Evolutionary conservation across 208 protist species (phyloP).

Genomic region (Wallacemonas sp.): DNA sequence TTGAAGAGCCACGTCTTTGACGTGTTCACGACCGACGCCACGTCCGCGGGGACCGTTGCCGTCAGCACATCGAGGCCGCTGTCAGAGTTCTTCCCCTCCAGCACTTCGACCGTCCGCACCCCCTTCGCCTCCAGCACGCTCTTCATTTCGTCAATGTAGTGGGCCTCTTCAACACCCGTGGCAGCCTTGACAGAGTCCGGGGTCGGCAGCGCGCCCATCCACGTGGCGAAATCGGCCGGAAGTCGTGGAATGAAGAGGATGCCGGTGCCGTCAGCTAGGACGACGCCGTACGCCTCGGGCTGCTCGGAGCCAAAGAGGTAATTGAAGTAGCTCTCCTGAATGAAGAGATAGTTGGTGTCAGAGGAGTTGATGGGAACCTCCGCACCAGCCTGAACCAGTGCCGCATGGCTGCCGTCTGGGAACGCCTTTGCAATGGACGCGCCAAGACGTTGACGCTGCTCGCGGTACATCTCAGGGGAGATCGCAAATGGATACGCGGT

Average conservation of each 20-base stretch:
- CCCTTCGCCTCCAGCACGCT: conserved; percentile 36
- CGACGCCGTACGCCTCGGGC: conserved; percentile 76
- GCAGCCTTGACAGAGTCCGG: conserved; percentile 51
- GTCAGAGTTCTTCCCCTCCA: conserved; percentile 80
- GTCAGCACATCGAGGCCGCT: conserved; percentile 65
- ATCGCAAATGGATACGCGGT: conserved; percentile 73
- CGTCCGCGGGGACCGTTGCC: conserved; percentile 42
- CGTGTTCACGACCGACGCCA: conserved; percentile 16
- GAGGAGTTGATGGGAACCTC: conserved; percentile 90
- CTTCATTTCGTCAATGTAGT: conserved; percentile 85
- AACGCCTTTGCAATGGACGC: conserved; percentile 34
- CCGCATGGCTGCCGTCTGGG: conserved; percentile 51
- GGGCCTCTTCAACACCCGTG: conserved; percentile 70
- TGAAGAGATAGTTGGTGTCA: conserved; percentile 86
- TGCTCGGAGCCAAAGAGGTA: conserved; percentile 91
- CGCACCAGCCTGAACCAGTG: conserved; percentile 70
- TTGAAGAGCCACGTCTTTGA: conserved; percentile 53
- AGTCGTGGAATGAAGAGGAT: conserved; percentile 88
- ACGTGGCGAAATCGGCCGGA: conserved; percentile 84
- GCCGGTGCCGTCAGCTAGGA: conserved; percentile 61
- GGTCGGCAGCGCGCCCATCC: conserved; percentile 88
- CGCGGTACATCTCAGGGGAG: conserved; percentile 74
- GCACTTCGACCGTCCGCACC: conserved; percentile 68
- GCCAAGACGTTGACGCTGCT: conserved; percentile 80
- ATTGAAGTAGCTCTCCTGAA: conserved; percentile 95